Base-by-base conservation (phyloP, 2,329 filamentous ascomycete species). In the Xylariaceae sp. region DNA sequence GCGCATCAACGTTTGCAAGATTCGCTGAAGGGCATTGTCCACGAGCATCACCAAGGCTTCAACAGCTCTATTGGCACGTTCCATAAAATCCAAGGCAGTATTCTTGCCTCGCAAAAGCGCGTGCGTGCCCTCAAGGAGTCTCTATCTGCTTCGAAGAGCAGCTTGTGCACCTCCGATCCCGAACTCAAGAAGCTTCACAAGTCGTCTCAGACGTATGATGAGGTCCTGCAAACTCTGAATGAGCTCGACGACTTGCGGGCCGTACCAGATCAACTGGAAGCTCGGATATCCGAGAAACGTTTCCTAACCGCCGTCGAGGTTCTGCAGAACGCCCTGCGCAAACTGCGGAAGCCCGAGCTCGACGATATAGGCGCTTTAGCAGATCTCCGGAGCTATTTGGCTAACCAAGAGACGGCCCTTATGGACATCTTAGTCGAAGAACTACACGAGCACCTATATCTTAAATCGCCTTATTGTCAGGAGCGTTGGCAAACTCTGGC, bases 61-160 rank as follows among this genome's bases (percentile, higher is more conserved):
- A 99, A 97, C 74, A 96, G 90, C 71, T 96, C 92, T 49, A 97
- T 99, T 60, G 94, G 92, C 71, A 97, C 92, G 26, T 99, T 97
- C 68, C 95, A 99, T 76, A 96, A 95, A 72, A 99, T 99, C 58
- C 94, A 99, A 71, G 84, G 86, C 50, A 96, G 90, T 72, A 94
- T 99, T 61, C 88, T 92, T 65, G 79, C 83, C 49, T 96, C 91
- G 12, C 94, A 99, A 72, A 85, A 85, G 65, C 85, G 90, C 57
- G 89, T 99, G 51, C 84, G 92, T 55, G 77, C 79, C 9, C 76
- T 99, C 59, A 94, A 92, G 70, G 84, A 91, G 54, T 90, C 89
- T n/a, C 76, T 99, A 54, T 80, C 85, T 11, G 81, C 84, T 51
- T 87, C 92, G 44, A 95, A 95, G 71, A 78, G 81, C 3, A 91